A percentile compares a stretch with the other conserved stretches of the same genome.
Evolutionary conservation across 2,329 filamentous ascomycete species (phyloP).

Genomic region (Verticillium zaregamsianum): DNA sequence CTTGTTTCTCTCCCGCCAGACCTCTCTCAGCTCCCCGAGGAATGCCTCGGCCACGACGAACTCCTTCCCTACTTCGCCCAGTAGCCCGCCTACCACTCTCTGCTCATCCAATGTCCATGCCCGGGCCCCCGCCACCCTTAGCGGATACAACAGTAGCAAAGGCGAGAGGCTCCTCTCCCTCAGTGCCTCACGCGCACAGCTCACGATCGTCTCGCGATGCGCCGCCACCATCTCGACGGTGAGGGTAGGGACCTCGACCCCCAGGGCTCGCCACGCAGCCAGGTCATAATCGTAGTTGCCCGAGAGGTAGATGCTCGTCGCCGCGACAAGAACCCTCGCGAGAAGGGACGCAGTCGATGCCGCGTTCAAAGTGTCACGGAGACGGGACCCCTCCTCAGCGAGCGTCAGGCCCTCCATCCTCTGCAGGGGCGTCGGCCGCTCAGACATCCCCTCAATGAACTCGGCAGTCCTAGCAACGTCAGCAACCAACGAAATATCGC

Average conservation of each 20-base stretch:
- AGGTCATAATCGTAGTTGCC: slow-evolving; percentile 31
- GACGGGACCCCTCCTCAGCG: slow-evolving; percentile 15
- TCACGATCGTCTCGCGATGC: slow-evolving; percentile 21
- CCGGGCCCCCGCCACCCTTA: slow-evolving; percentile 28
- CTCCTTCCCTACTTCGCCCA: slow-evolving; percentile 7
- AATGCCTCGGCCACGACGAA: slow-evolving; percentile 7
- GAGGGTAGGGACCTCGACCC: slow-evolving; percentile 17
- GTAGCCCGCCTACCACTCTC: slow-evolving; percentile 12
- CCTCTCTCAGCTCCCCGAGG: background rate
- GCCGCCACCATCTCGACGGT: slow-evolving; percentile 13
- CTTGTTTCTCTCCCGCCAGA: slow-evolving; percentile 1
- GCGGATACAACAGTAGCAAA: slow-evolving; percentile 27
- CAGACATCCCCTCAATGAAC: background rate
- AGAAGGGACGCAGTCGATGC: slow-evolving; percentile 8
- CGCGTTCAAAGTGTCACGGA: slow-evolving; percentile 12
- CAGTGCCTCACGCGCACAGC: slow-evolving; percentile 12
- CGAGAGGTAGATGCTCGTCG: slow-evolving; percentile 31
- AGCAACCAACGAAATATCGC: background rate
- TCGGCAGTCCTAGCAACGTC: slow-evolving; percentile 1
- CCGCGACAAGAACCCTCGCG: slow-evolving; percentile 19
- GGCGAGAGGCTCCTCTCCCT: slow-evolving; percentile 19
- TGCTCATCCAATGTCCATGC: slow-evolving; percentile 18
- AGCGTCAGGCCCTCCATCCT: slow-evolving; percentile 2
- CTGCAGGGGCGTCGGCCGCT: background rate
- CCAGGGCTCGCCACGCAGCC: slow-evolving; percentile 19